Percentiles rank a stretch among this genome's conserved stretches.
These are phyloP conservation scores for Penicillium mononematosum DNA, from an alignment of 495 filamentous ascomycete species.

Conservation along the genomic window DNA sequence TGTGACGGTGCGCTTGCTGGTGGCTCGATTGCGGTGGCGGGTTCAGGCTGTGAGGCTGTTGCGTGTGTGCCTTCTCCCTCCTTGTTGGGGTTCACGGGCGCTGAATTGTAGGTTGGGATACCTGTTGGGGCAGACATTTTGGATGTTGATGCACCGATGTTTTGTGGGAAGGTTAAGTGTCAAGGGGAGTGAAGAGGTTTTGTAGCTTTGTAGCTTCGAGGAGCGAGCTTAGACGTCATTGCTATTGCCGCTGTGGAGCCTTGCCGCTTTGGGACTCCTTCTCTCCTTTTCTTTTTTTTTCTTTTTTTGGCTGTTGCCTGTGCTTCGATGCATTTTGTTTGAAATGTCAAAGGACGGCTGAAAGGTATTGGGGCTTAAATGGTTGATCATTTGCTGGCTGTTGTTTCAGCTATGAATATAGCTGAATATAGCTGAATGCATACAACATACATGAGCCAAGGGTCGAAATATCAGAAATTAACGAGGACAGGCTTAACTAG, in stretches of 20 bases:
- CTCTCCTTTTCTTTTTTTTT: no score
- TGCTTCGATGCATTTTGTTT: not conserved
- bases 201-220: conserved; percentile 12
- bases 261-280: conserved; percentile 4
- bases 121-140: conserved; percentile 50
- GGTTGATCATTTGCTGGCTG: not conserved
- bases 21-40: conserved; percentile 39
- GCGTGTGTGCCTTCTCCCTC: conserved; percentile 22
- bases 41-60: conserved; percentile 33
- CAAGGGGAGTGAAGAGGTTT: conserved; percentile 3
- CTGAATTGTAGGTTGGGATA: conserved; percentile 58
- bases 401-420: not conserved
- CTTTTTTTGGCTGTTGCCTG: not conserved
- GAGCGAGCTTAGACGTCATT: conserved; percentile 28
- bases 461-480: not conserved
- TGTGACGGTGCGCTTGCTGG: conserved; percentile 19
- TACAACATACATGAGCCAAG: no score
- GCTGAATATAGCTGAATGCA: not conserved
- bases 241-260: conserved; percentile 22
- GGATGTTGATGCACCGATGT: not conserved
- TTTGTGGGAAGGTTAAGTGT: not conserved
- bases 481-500: not conserved
- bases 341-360: not conserved
- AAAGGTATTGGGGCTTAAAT: not conserved
- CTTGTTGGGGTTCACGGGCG: conserved; percentile 52